phyloP scores from a whole-genome alignment of 2,329 filamentous ascomycete genomes.

The Apiospora rasikravindrae region DNA sequence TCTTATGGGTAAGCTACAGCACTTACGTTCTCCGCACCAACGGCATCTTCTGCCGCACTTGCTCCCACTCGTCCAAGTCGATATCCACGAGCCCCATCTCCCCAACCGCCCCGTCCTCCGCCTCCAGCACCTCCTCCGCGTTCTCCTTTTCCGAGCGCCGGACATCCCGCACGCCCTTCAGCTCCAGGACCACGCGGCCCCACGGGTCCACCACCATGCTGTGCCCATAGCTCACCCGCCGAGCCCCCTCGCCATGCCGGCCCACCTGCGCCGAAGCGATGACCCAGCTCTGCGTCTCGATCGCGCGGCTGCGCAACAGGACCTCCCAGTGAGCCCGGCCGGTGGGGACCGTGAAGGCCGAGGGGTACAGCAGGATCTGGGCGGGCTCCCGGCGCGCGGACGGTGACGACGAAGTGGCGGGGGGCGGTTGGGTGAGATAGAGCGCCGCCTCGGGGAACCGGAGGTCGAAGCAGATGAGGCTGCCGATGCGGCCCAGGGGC shows the following conservation, averaged over 20 bases:
- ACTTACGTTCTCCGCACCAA: conserved; percentile 58
- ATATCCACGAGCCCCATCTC: conserved; percentile 62
- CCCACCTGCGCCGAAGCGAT: conserved; percentile 86
- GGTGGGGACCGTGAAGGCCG: conserved; percentile 87
- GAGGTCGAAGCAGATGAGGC: conserved; percentile 89
- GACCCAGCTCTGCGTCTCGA: conserved; percentile 88
- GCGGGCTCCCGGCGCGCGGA: conserved; percentile 49
- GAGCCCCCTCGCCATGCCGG: conserved; percentile 59
- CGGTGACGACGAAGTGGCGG: conserved; percentile 15
- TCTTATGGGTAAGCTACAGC: background rate
- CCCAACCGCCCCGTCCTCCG: conserved; percentile 44
- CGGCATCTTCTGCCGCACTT: conserved; percentile 58
- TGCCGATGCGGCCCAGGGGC: conserved; percentile 74
- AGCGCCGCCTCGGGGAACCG: conserved; percentile 80
- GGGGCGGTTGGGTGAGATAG: conserved; percentile 58
- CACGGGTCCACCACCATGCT: conserved; percentile 87
- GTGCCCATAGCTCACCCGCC: conserved; percentile 82
- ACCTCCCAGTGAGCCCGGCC: conserved; percentile 86
- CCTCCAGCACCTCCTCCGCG: conserved; percentile 38
- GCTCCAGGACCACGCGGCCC: conserved; percentile 74
- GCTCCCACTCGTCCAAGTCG: conserved; percentile 52
- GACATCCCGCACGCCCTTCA: conserved; percentile 56
- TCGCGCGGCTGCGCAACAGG: conserved; percentile 78
- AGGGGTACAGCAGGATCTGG: conserved; percentile 84
- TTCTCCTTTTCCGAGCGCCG: conserved; percentile 27